Percentiles rank a stretch among this genome's conserved stretches.
Evolutionary conservation across 2,329 filamentous ascomycete species (phyloP).

Genomic region (Calonectria honghensis): DNA sequence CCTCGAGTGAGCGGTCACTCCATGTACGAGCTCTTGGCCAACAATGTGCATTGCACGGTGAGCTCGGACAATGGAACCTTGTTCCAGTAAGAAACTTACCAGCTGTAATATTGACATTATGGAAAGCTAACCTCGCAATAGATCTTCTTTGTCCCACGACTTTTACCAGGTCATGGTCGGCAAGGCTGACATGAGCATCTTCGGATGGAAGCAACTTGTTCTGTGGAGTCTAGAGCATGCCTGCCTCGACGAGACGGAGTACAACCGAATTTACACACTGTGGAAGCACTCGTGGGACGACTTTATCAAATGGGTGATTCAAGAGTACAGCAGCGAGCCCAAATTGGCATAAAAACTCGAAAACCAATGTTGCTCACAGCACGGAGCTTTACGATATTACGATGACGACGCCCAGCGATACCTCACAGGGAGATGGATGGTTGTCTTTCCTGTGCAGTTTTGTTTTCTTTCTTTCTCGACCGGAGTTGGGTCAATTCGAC

Average conservation of each 20-base stretch:
- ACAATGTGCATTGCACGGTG: constrained; percentile 83
- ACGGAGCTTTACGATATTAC: constrained; percentile 10
- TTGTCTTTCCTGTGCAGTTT: neutral
- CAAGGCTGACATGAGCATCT: constrained; percentile 78
- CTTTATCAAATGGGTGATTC: constrained; percentile 74
- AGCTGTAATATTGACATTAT: neutral
- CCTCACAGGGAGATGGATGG: neutral
- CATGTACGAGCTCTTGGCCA: constrained; percentile 81
- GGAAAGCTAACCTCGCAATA: constrained; percentile 56
- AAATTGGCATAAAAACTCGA: constrained; percentile 32
- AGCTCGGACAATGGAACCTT: constrained; percentile 85
- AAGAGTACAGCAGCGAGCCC: constrained; percentile 58
- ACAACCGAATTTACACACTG: constrained; percentile 58
- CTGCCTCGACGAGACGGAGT: constrained; percentile 69
- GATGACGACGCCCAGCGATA: constrained; percentile 17
- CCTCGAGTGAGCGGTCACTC: constrained; percentile 79
- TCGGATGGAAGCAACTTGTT: constrained; percentile 82
- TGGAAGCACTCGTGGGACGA: constrained; percentile 75
- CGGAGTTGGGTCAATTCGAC: neutral
- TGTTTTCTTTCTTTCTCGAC: neutral
- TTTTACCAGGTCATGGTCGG: constrained; percentile 87
- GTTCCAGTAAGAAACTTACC: constrained; percentile 73
- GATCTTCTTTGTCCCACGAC: constrained; percentile 83
- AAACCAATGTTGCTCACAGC: neutral
- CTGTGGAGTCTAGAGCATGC: constrained; percentile 79